Percentiles rank a stretch among this genome's conserved stretches.
Evolutionary conservation across 371 early-diverging fungal genomes (phyloP).

Genomic region (Saksenaea oblongispora): DNA sequence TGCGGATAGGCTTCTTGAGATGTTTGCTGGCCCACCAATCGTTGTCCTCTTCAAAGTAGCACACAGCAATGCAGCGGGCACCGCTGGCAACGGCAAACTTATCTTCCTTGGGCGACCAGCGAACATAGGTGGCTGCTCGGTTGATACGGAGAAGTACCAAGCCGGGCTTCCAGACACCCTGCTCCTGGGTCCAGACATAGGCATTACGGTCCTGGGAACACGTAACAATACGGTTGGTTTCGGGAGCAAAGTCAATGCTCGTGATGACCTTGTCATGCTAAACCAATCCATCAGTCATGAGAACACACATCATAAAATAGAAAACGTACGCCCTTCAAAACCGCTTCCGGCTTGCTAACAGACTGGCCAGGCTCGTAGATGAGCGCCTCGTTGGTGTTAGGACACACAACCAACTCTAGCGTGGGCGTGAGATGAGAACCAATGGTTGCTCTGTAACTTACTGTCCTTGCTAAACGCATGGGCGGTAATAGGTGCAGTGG

Average conservation of each 20-base stretch:
- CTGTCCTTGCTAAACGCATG: conserved; percentile 91
- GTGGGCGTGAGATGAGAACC: neutral
- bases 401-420: conserved; percentile 89
- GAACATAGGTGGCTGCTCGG: conserved; percentile 94
- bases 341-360: conserved; percentile 67
- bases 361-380: conserved; percentile 73
- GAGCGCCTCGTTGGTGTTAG: conserved; percentile 86
- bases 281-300: neutral
- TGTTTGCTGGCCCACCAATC: conserved; percentile 98
- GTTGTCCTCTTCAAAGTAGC: conserved; percentile 95
- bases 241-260: conserved; percentile 95
- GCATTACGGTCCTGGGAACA: conserved; percentile 98
- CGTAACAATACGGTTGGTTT: conserved; percentile 93
- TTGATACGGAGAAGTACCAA: conserved; percentile 94
- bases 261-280: conserved; percentile 97
- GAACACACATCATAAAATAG: neutral
- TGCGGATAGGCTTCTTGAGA: conserved; percentile 90
- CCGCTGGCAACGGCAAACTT: conserved; percentile 98
- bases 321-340: conserved; percentile 71
- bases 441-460: conserved; percentile 20
- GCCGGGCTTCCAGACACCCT: conserved; percentile 86
- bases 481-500: conserved; percentile 81
- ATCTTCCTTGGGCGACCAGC: conserved; percentile 96
- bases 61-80: conserved; percentile 86
- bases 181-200: conserved; percentile 93